Base-by-base conservation (phyloP, 495 filamentous ascomycete species). In the Xylaria nigripes region DNA sequence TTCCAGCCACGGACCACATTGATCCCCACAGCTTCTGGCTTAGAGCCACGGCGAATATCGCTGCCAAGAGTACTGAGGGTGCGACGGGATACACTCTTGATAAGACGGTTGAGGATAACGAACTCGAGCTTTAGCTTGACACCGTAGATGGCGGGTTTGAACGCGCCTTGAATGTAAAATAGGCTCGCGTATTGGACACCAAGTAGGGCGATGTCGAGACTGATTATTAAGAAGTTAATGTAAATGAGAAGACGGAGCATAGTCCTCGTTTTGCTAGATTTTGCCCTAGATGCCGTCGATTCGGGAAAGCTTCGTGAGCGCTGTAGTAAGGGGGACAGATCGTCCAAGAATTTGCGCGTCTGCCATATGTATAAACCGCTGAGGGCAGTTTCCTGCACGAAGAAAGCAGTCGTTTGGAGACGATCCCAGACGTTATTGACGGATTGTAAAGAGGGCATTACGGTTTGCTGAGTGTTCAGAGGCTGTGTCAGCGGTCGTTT, bases 61-160 rank as follows among this genome's bases (percentile, higher is more conserved):
- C 53, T 55, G 45, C 27, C 23, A 1, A 55, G 13, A 10, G 38
- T 45, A 40, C 25, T 55, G 21, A 50, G 29, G 5, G 34, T 55
- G 19, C 38, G 45, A 19, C 45, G 13, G 1, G 53, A 55, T n/a
- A 62, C 56, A 21, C 61, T 60, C 46, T 59, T 57, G 30, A 57
- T 46, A 34, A 80, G 59, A 23, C 71, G 72, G 15, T 77, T 77
- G 1, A 81, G 64, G 22, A 80, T 73, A 15, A 72, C 71, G 49
- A 78, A 80, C 63, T 81, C 78, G 13, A 81, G 63, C 45, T 76
- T 78, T 27, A 80, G 63, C 59, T 81, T 81, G 61, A 81, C 68
- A 27, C 76, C 74, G 55, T 81, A 81, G 0, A 70, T 71, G 23
- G 73, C 70, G 0, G 74, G 70, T 45, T 81, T 78, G 50, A 79